Evolutionary conservation across 1,139 yeast genomes (phyloP).

Genomic region (Entelexis sorbosivorans): DNA sequence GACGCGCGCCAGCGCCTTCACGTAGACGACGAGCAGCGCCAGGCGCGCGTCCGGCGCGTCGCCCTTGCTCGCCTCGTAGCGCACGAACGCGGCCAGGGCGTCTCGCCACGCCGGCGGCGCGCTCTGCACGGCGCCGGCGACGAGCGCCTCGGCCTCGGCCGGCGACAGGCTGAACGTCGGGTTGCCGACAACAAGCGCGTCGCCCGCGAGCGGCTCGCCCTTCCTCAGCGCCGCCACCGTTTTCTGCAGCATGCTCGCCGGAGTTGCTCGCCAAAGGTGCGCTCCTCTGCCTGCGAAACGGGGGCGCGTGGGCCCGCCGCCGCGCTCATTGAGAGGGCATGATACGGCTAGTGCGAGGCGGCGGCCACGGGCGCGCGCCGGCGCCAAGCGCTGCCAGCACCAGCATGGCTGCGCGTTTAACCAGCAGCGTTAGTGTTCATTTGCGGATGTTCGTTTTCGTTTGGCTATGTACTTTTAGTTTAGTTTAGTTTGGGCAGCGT

Average conservation of each 20-base stretch:
- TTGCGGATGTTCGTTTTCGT: too few species aligned
- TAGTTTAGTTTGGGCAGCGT: too few species aligned
- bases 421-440: too few species aligned
- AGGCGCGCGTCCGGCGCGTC: neutral
- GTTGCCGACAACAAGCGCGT: neutral
- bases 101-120: neutral
- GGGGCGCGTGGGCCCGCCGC: too few species aligned
- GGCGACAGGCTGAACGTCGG: neutral
- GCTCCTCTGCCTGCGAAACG: too few species aligned
- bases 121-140: neutral
- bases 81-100: neutral
- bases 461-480: too few species aligned
- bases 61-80: neutral
- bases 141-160: neutral
- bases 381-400: too few species aligned
- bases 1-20: slow-evolving; percentile 10
- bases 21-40: neutral
- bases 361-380: too few species aligned
- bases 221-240: neutral
- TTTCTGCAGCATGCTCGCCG: neutral
- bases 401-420: too few species aligned
- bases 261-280: too few species aligned
- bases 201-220: neutral
- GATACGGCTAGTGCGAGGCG: too few species aligned
- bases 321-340: too few species aligned